phyloP scores from a whole-genome alignment of 2,329 filamentous ascomycete genomes.

The Botrytis deweyae region DNA sequence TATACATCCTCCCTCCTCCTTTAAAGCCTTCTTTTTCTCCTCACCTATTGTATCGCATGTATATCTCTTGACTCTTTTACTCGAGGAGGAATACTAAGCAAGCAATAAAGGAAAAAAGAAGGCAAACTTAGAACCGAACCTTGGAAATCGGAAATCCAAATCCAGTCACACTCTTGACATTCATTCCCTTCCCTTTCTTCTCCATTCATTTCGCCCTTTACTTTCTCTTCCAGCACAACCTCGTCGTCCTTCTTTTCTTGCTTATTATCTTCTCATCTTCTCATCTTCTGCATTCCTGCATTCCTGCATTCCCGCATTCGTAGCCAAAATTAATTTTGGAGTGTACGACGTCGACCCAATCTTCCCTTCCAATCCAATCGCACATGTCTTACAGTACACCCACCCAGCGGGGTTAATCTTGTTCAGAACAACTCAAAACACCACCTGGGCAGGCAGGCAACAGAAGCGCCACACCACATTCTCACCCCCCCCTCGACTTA shows the following conservation, averaged over 20 bases:
- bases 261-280: neutral
- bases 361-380: neutral
- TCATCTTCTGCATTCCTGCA: neutral
- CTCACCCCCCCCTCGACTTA: slow-evolving; percentile 3
- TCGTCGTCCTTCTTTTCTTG: neutral
- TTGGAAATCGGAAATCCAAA: neutral
- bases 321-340: neutral
- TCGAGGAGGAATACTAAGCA: neutral
- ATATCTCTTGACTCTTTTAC: neutral
- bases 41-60: neutral
- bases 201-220: neutral
- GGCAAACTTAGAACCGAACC: neutral
- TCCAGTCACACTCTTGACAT: neutral
- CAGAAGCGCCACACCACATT: slow-evolving; percentile 19
- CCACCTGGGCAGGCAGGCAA: neutral
- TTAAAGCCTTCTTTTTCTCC: neutral
- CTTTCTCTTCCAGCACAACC: neutral
- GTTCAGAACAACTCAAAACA: neutral
- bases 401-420: slow-evolving; percentile 16
- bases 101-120: neutral
- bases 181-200: neutral
- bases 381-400: neutral
- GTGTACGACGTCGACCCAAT: neutral
- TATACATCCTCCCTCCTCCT: neutral
- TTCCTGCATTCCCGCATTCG: neutral